phyloP scores from a whole-genome alignment of 257 asterid genomes.

The Galeopsis tetrahit region DNA sequence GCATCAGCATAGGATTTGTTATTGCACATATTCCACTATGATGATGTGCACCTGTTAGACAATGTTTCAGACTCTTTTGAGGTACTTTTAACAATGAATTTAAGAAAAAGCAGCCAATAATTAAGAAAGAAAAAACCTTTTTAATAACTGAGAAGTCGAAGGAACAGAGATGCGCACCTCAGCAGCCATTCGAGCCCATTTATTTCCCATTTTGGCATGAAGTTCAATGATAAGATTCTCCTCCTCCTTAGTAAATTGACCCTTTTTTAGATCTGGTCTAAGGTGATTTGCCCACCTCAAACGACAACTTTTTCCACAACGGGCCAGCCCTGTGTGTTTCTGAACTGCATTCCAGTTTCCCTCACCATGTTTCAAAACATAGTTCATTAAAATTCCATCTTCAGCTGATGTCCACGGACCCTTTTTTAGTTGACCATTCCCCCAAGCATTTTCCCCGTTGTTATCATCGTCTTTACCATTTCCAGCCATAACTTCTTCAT shows the following conservation, averaged over 20 bases:
- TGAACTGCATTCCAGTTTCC: conserved; percentile 89
- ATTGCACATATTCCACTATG: neutral
- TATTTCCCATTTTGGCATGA: conserved; percentile 81
- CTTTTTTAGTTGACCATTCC: conserved; percentile 56
- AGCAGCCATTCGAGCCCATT: conserved; percentile 92
- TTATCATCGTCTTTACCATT: conserved; percentile 48
- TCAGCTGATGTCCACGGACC: conserved; percentile 95
- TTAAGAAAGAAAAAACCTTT: neutral
- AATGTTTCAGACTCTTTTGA: conserved; percentile 8
- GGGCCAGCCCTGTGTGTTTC: conserved; percentile 78
- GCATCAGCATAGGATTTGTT: conserved; percentile 10
- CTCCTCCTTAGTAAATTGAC: conserved; percentile 72
- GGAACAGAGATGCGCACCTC: conserved; percentile 54
- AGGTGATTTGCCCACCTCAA: conserved; percentile 89
- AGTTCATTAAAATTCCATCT: conserved; percentile 66
- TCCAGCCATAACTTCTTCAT: conserved; percentile 48
- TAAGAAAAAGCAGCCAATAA: conserved; percentile 2
- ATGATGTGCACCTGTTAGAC: conserved; percentile 4
- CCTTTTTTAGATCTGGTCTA: conserved; percentile 77
- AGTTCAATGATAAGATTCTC: conserved; percentile 67
- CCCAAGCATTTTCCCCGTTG: conserved; percentile 53
- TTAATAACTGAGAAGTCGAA: conserved; percentile 25
- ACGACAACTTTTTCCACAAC: conserved; percentile 93
- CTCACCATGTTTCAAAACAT: conserved; percentile 72
- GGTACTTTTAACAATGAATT: neutral